Conservation (phyloP, 371 early-diverging fungal species). For the Mucor irregularis region DNA sequence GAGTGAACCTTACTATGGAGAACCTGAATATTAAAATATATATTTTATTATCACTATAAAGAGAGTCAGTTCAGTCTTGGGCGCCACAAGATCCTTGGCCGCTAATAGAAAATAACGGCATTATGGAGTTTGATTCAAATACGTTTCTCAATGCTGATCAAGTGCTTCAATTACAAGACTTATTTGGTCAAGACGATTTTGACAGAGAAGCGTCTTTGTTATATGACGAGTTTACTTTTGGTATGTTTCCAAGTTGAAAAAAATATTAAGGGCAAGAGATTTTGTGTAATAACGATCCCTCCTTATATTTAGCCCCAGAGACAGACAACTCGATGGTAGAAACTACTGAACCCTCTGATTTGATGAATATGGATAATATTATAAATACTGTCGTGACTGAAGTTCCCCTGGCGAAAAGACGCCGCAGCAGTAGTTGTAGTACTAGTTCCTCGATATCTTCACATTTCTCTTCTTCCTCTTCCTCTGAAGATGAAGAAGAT, state of each 20-base stretch:
- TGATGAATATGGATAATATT: background rate
- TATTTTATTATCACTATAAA: background rate
- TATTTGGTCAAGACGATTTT: constrained; percentile 21
- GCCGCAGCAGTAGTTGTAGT: constrained; percentile 1
- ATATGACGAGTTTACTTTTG: constrained; percentile 16
- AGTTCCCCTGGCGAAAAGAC: background rate
- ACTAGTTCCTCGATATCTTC: background rate
- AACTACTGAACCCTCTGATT: constrained; percentile 4
- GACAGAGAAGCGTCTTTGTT: background rate
- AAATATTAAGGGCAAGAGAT: background rate
- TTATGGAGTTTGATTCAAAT: background rate
- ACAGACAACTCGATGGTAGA: background rate
- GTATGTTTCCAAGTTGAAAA: background rate
- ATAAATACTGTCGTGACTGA: background rate
- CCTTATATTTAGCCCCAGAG: no score
- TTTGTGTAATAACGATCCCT: background rate
- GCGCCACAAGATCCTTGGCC: constrained; percentile 11
- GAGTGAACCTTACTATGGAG: background rate
- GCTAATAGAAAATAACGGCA: background rate
- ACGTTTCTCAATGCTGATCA: constrained; percentile 4
- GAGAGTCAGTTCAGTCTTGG: constrained; percentile 17
- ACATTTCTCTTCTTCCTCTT: background rate
- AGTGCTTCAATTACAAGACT: constrained; percentile 9
- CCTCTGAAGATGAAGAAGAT: constrained; percentile 1
- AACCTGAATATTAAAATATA: background rate